Conservation (phyloP, 805 yeast species). For the Wickerhamiella galacta region DNA sequence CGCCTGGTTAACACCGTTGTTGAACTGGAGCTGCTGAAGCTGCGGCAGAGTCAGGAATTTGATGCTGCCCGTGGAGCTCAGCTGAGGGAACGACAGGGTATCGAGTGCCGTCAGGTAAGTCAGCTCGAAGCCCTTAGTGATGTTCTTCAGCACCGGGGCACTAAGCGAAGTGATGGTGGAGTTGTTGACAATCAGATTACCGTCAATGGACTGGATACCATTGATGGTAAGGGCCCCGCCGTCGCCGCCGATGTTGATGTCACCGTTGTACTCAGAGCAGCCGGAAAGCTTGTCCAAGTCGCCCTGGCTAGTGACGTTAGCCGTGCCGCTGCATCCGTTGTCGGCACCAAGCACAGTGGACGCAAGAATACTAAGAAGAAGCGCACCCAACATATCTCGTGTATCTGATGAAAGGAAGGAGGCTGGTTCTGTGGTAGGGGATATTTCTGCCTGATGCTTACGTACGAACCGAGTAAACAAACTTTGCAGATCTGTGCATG, state of each 20-base stretch:
- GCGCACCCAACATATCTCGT: conserved; percentile 7
- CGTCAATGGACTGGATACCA: conserved; percentile 61
- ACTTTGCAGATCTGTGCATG: too few species aligned
- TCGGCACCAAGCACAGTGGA: too few species aligned
- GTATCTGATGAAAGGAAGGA: not conserved
- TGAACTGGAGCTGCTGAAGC: conserved; percentile 50
- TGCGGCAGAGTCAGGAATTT: conserved; percentile 77
- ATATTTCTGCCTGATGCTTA: too few species aligned
- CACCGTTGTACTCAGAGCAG: conserved; percentile 72
- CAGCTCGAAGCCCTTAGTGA: conserved; percentile 54
- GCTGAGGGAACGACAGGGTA: conserved; percentile 56
- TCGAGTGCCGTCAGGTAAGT: conserved; percentile 47
- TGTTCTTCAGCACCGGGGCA: conserved; percentile 64
- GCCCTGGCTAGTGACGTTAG: conserved; percentile 67
- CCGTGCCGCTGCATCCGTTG: conserved; percentile 18
- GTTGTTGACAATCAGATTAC: conserved; percentile 51
- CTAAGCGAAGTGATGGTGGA: conserved; percentile 43
- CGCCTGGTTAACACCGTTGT: conserved; percentile 55
- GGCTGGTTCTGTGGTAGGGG: too few species aligned
- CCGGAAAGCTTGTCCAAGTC: conserved; percentile 58
- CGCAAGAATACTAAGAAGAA: conserved; percentile 10
- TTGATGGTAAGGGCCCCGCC: conserved; percentile 36
- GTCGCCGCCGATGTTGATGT: conserved; percentile 52
- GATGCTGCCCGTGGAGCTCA: conserved; percentile 69
- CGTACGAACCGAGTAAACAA: too few species aligned